phyloP scores from a whole-genome alignment of 768 basidiomycete genomes.

The Ramaria sp. region DNA sequence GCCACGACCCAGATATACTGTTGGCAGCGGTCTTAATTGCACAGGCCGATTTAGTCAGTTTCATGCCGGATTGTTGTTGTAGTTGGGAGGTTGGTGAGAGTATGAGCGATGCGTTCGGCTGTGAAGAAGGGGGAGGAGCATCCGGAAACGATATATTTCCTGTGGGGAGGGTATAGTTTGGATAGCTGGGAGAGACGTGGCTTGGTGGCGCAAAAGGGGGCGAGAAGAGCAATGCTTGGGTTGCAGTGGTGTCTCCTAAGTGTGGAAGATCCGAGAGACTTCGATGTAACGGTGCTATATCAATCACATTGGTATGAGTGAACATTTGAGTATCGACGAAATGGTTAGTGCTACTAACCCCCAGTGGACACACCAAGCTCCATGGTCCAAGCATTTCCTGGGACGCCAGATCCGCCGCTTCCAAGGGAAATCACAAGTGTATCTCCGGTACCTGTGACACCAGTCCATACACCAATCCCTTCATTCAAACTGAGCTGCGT shows the following conservation, averaged over 20 bases:
- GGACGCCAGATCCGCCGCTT: neutral
- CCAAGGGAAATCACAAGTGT: slow-evolving; percentile 35
- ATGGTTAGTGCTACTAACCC: slow-evolving; percentile 18
- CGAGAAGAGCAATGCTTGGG: slow-evolving; percentile 65
- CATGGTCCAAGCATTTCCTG: slow-evolving; percentile 31
- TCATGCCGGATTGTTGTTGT: slow-evolving; percentile 17
- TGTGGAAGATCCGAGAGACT: slow-evolving; percentile 34
- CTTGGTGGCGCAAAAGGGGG: slow-evolving; percentile 31
- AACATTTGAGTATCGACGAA: slow-evolving; percentile 1
- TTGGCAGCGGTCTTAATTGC: slow-evolving; percentile 30
- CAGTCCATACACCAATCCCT: slow-evolving; percentile 45
- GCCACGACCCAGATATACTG: slow-evolving; percentile 12
- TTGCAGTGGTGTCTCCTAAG: slow-evolving; percentile 65
- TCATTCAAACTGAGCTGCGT: slow-evolving; percentile 37
- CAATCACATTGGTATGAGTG: neutral
- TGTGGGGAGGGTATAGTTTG: slow-evolving; percentile 64
- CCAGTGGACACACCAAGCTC: slow-evolving; percentile 46
- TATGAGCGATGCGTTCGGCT: slow-evolving; percentile 43
- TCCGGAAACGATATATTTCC: slow-evolving; percentile 38
- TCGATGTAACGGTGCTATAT: slow-evolving; percentile 38
- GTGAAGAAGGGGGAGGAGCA: slow-evolving; percentile 24
- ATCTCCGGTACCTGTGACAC: slow-evolving; percentile 35
- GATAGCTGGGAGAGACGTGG: slow-evolving; percentile 37
- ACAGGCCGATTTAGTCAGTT: slow-evolving; percentile 47
- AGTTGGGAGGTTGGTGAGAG: slow-evolving; percentile 34